Evolutionary conservation across 2,329 filamentous ascomycete genomes (phyloP).

Genomic region (Cordyceps cateniannulata): DNA sequence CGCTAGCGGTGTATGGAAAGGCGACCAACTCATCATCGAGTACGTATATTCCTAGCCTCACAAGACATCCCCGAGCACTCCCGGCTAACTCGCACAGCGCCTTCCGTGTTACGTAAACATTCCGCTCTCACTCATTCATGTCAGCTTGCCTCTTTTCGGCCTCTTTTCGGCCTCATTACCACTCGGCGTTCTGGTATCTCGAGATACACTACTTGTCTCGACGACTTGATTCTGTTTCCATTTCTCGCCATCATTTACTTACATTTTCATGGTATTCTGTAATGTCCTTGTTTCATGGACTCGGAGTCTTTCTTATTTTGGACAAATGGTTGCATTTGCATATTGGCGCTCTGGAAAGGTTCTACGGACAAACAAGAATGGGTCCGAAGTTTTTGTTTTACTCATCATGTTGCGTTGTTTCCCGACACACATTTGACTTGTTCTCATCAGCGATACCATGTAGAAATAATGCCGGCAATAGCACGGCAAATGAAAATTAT

Average conservation of each 20-base stretch:
- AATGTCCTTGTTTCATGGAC: constrained; percentile 1
- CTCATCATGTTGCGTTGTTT: background rate
- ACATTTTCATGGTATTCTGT: background rate
- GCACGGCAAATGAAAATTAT: background rate
- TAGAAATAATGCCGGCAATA: constrained; percentile 4
- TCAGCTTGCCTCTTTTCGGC: background rate
- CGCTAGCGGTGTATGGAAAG: constrained; percentile 41
- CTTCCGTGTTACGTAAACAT: constrained; percentile 27
- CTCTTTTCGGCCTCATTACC: constrained; percentile 14
- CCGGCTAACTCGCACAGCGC: constrained; percentile 19
- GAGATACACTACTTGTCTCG: background rate
- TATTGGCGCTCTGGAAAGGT: constrained; percentile 8
- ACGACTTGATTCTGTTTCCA: background rate
- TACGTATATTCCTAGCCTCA: constrained; percentile 20
- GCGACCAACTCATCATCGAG: constrained; percentile 41
- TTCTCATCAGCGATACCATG: constrained; percentile 6
- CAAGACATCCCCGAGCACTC: background rate
- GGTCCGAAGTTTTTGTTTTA: constrained; percentile 1
- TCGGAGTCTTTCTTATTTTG: background rate
- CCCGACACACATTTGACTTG: background rate
- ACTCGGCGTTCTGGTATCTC: constrained; percentile 11
- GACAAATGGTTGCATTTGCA: constrained; percentile 8
- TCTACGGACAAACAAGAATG: constrained; percentile 7
- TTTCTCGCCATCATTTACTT: background rate
- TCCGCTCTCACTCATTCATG: background rate